phyloP scores from a whole-genome alignment of 768 basidiomycete genomes.

The Rhizopogon vinicolor region DNA sequence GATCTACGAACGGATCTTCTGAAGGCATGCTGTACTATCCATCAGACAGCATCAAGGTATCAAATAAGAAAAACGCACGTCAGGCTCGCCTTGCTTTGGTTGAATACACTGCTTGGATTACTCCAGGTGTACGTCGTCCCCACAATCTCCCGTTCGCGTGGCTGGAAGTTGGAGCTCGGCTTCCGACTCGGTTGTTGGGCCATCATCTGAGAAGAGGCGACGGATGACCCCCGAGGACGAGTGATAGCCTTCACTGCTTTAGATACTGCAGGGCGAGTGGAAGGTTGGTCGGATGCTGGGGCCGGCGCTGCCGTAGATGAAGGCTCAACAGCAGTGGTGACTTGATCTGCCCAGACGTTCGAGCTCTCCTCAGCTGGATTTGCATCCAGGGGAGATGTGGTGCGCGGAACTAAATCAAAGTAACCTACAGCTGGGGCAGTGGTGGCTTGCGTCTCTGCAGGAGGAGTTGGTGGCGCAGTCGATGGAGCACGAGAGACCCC shows the following conservation, averaged over 20 bases:
- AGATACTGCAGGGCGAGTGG: conserved; percentile 3
- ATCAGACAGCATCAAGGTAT: background rate
- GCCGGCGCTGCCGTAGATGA: conserved; percentile 4
- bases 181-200: conserved; percentile 15
- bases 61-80: conserved; percentile 10
- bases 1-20: conserved; percentile 25
- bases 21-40: conserved; percentile 2
- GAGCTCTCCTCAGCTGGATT: conserved; percentile 8
- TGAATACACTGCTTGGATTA: conserved; percentile 18
- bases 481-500: background rate
- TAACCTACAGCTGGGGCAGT: conserved; percentile 7
- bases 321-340: background rate
- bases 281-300: background rate
- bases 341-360: conserved; percentile 26
- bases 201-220: conserved; percentile 19
- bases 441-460: conserved; percentile 2
- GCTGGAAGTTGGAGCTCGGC: conserved; percentile 17
- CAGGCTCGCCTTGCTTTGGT: conserved; percentile 9
- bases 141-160: conserved; percentile 24
- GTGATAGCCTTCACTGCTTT: conserved; percentile 18
- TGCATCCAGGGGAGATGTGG: conserved; percentile 17
- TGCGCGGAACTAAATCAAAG: conserved; percentile 21
- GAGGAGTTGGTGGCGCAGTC: conserved; percentile 8
- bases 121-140: conserved; percentile 29
- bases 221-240: conserved; percentile 20